phyloP scores from a whole-genome alignment of 768 basidiomycete species.

The Paxillus rubicundulus region DNA sequence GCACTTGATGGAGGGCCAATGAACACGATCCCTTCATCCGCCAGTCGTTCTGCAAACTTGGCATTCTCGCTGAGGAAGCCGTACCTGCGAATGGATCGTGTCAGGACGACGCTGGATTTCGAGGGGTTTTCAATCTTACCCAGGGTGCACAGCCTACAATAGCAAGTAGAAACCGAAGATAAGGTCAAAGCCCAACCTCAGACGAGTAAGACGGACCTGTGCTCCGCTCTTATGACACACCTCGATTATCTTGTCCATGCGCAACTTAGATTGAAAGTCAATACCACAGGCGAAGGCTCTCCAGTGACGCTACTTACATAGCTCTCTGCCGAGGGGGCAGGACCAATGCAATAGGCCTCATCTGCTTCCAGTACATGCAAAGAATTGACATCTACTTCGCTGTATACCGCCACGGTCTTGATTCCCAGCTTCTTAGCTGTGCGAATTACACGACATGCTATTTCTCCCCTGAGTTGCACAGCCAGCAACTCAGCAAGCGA shows the following conservation, averaged over 20 bases:
- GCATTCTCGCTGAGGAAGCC: conserved; percentile 94
- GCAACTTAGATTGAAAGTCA: conserved; percentile 48
- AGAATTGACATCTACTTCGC: conserved; percentile 77
- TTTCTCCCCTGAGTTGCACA: conserved; percentile 69
- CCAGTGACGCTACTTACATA: conserved; percentile 57
- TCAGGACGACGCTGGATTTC: neutral
- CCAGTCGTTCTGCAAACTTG: conserved; percentile 68
- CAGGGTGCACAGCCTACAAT: conserved; percentile 84
- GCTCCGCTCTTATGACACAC: conserved; percentile 80
- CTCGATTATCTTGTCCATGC: conserved; percentile 86
- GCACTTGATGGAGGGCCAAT: conserved; percentile 88
- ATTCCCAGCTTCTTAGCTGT: conserved; percentile 87
- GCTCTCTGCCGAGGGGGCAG: conserved; percentile 84
- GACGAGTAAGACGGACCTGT: conserved; percentile 50
- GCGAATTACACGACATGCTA: conserved; percentile 91
- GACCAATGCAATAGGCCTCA: conserved; percentile 90
- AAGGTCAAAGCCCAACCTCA: neutral
- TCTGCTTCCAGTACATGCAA: conserved; percentile 86
- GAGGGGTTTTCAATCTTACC: conserved; percentile 42
- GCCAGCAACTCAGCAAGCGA: neutral
- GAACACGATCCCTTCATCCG: conserved; percentile 80
- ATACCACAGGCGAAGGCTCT: neutral
- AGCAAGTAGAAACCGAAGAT: conserved; percentile 2
- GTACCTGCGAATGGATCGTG: conserved; percentile 46
- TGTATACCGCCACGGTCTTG: conserved; percentile 89